These are phyloP conservation scores for Leucocoprinus leucothites DNA, from an alignment of 768 basidiomycete genomes.

Conservation along the genomic window DNA sequence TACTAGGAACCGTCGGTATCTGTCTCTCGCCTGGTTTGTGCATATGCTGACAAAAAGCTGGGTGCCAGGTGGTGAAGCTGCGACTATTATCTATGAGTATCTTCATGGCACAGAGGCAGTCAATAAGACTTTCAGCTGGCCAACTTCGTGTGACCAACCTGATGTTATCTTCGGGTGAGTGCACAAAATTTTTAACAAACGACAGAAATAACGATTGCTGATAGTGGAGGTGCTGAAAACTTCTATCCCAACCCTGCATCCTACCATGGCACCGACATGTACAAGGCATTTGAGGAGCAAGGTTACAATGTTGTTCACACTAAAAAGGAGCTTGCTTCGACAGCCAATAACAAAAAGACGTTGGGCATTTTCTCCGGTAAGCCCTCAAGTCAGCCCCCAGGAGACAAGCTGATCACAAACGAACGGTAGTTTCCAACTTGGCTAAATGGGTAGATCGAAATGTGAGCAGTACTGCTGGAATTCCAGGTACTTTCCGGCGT, in stretches of 20 bases:
- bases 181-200: neutral
- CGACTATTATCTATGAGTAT: conserved; percentile 33
- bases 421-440: conserved; percentile 18
- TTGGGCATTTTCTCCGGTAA: conserved; percentile 40
- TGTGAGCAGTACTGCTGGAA: conserved; percentile 19
- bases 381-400: too few relatives aligned
- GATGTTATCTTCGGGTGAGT: conserved; percentile 42
- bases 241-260: conserved; percentile 30
- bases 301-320: conserved; percentile 40
- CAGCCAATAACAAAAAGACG: conserved; percentile 30
- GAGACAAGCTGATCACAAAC: too few relatives aligned
- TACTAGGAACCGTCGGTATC: conserved; percentile 33
- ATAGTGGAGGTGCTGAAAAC: conserved; percentile 42
- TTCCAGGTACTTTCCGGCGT: too few relatives aligned
- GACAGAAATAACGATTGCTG: too few relatives aligned
- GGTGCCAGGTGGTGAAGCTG: conserved; percentile 24
- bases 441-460: conserved; percentile 44
- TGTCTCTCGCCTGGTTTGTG: neutral
- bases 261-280: conserved; percentile 38
- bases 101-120: conserved; percentile 28
- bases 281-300: conserved; percentile 35
- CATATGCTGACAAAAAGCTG: neutral
- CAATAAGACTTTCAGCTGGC: conserved; percentile 35
- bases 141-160: conserved; percentile 36
- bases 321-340: conserved; percentile 30